A percentile compares a stretch with the other conserved stretches of the same genome.
Conservation (phyloP, 169 alveolate genomes). For the Sarcocystis neurona region DNA sequence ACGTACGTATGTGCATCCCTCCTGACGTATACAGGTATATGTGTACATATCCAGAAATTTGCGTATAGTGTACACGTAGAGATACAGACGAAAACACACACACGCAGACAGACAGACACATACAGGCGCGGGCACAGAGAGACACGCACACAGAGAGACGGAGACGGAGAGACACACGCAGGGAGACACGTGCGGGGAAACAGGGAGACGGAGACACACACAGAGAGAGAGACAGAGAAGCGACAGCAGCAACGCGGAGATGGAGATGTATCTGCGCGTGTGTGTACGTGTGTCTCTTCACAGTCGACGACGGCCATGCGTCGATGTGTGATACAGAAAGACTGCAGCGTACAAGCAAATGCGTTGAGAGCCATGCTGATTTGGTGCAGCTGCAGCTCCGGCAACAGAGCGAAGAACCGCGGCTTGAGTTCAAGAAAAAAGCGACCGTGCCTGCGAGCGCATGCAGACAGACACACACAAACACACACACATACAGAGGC, state of each 20-base stretch:
- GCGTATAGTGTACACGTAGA: too few relatives aligned
- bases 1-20: too few relatives aligned
- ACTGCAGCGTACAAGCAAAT: slow-evolving; percentile 4
- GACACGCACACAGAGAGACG: too few relatives aligned
- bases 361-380: slow-evolving; percentile 39
- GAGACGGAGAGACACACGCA: too few relatives aligned
- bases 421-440: slow-evolving; percentile 26
- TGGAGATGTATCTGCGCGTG: background rate
- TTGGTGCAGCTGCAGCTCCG: slow-evolving; percentile 15
- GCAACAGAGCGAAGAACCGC: background rate
- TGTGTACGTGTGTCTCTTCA: background rate
- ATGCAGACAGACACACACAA: too few relatives aligned
- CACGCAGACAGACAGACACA: too few relatives aligned
- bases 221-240: background rate
- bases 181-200: background rate
- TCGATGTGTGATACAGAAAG: background rate
- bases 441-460: slow-evolving; percentile 24
- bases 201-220: background rate
- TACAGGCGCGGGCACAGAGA: too few relatives aligned
- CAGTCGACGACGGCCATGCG: background rate
- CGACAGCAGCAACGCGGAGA: background rate
- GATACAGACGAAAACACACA: too few relatives aligned
- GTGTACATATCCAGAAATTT: too few relatives aligned
- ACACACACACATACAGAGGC: too few relatives aligned
- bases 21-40: too few relatives aligned